Evolutionary conservation across 148 eudicot species (phyloP), one percentile per base, ranked within the genome.

Genomic region (Fagopyrum esculentum): DNA sequence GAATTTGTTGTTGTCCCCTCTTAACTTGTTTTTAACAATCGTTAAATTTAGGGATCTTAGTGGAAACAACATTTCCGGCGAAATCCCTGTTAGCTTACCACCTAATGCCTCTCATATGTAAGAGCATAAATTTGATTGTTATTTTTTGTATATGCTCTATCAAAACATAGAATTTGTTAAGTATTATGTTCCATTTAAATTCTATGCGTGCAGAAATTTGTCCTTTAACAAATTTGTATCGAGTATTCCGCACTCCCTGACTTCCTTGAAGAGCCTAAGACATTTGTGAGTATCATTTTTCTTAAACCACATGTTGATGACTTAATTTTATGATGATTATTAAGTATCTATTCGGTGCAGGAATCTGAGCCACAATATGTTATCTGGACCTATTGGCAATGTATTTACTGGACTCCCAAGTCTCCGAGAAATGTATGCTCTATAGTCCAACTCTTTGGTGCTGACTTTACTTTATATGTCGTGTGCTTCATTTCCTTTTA

Each of bases 291-390:
- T 80, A 78, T 69, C 77, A 78, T 74, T 60, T 70, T 44, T 35
- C 74, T 4, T 45, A 71, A 3, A n/a, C 30, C 15, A 71, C 30
- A 59, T 55, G 60, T 52, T 16, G 76, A 30, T 73, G 60, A 10
- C 52, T 48, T 40, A 9, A 40, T 54, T 43, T 56, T 11, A 4
- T 52, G 51, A 55, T 75, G 74, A 63, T 70, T 60, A 45, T 74
- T 50, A 70, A 17, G 13, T 43, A 11, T 79, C 4, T 83, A 74
- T 70, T 75, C 73, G 63, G 74, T 83, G 80, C 83, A 91, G 98
- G 90, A 93, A 93, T 69, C 80, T 93, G 83, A 91, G 98, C 83
- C 93, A 85, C 81, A 93, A 93, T 79, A 59, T 75, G 49, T 68
- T 94, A 78, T 84, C 87, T 81, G 93, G 97, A 77, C 85, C 93